A percentile compares a stretch with the other conserved stretches of the same genome.
Evolutionary conservation across 345 rosid species (phyloP).

Genomic region (Linum lewisii): DNA sequence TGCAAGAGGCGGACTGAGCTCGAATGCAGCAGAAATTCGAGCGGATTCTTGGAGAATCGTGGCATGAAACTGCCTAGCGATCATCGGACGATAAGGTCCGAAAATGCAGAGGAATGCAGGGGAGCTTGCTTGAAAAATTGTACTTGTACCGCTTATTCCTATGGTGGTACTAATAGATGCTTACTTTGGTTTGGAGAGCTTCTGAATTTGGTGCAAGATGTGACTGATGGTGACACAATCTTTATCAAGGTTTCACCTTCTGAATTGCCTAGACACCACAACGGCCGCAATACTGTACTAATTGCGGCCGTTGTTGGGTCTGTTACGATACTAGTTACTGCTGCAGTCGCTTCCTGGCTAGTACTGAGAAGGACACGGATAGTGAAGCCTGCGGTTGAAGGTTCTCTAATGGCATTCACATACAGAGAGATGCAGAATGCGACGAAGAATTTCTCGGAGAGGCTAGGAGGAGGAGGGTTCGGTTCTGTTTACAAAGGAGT

Average conservation of each 20-base stretch:
- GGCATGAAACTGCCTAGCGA: conserved; percentile 20
- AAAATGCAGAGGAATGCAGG: conserved; percentile 29
- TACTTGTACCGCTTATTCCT: conserved; percentile 61
- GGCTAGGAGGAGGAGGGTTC: conserved; percentile 20
- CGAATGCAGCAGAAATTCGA: conserved; percentile 8
- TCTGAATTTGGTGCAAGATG: conserved; percentile 36
- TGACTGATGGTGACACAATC: conserved; percentile 24
- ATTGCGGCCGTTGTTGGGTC: conserved; percentile 8
- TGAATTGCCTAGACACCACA: conserved; percentile 4
- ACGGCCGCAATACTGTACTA: background rate
- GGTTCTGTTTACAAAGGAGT: conserved; percentile 21
- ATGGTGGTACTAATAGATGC: conserved; percentile 26
- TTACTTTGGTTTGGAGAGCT: background rate
- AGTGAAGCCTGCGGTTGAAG: background rate
- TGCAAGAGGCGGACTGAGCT: conserved; percentile 15
- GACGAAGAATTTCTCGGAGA: conserved; percentile 13
- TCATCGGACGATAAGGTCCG: conserved; percentile 6
- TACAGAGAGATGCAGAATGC: conserved; percentile 11
- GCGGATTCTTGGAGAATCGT: background rate
- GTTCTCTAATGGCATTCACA: conserved; percentile 8
- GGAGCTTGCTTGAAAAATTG: conserved; percentile 42
- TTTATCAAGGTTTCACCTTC: conserved; percentile 42
- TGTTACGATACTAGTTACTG: background rate
- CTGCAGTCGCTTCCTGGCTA: conserved; percentile 1
- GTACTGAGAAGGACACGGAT: conserved; percentile 9